A percentile compares a stretch with the other conserved stretches of the same genome.
These are phyloP conservation scores for Marasmius tenuissimus DNA, from an alignment of 1,284 basidiomycete genomes.

Conservation along the genomic window DNA sequence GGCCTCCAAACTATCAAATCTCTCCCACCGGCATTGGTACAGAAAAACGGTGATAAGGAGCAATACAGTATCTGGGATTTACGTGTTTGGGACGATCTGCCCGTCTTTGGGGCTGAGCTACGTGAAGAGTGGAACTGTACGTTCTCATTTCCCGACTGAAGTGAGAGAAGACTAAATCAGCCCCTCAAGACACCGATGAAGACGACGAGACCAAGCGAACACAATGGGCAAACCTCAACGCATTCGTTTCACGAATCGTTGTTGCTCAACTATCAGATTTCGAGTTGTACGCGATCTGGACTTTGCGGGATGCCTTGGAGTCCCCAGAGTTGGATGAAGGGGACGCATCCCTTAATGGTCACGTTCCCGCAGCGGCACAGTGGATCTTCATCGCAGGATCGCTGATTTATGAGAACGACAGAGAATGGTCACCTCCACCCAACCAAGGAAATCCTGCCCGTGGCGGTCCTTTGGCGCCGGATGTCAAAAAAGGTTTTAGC, in stretches of 20 bases:
- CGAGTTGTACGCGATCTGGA: conserved; percentile 15
- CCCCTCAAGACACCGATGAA: not conserved
- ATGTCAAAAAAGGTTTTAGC: conserved; percentile 9
- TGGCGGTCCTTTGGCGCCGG: conserved; percentile 7
- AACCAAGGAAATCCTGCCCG: conserved; percentile 1
- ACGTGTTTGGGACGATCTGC: conserved; percentile 7
- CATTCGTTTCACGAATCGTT: conserved; percentile 12
- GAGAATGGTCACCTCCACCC: not conserved
- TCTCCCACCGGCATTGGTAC: not conserved
- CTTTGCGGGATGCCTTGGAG: conserved; percentile 12
- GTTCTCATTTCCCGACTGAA: not conserved
- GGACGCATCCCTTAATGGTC: not conserved
- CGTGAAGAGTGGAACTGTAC: conserved; percentile 15
- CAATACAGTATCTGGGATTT: not conserved
- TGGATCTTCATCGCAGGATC: conserved; percentile 12
- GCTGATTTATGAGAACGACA: conserved; percentile 1
- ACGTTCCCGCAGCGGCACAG: conserved; percentile 13
- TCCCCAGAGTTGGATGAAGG: not conserved
- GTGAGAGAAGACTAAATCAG: not conserved
- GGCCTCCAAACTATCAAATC: conserved; percentile 9
- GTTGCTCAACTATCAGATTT: conserved; percentile 3
- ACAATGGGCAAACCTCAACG: conserved; percentile 12
- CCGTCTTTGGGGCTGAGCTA: conserved; percentile 5
- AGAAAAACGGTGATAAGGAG: not conserved
- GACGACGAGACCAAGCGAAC: not conserved